Evolutionary conservation across 371 early-diverging fungal species (phyloP), one percentile per base, ranked within the genome.

Genomic region (Batrachochytrium dendrobatidis): DNA sequence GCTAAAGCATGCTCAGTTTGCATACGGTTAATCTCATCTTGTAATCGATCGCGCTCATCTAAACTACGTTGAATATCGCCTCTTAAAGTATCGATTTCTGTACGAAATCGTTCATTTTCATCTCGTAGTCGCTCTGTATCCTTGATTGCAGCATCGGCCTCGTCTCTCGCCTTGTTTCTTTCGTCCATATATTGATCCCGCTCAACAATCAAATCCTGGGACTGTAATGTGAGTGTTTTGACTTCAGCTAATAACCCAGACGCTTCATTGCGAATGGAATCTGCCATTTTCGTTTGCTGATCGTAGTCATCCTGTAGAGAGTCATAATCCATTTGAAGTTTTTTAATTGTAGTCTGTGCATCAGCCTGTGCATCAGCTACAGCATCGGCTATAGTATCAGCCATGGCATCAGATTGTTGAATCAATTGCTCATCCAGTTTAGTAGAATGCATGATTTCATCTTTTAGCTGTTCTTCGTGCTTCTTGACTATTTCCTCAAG

Each of bases 201-300:
- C 46, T 45, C 46, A 5, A 26, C 46, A 12, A 5, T 57, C 44
- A 88, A 65, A 15, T 75, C 77, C 56, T 86, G 84, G 61, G 86
- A 86, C 39, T 80, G 77, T 26, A 67, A 60, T 39, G 84, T 83
- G 26, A 89, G 59, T 10, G 58, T 60, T 55, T 85, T 84, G 39
- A 86, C 74, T 53, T 91, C 89, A 26, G 83, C 85, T 48, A 89
- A 70, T 32, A 91, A 66, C 29, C 83, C 74, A 10, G 81, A 80
- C 6, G 86, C 86, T 59, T 91, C 90, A 35, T 80, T 69, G 55
- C 87, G 77, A 18, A 90, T 86, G 62, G 85, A 85, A 31, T 83
- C 77, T 4, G 86, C 84, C 58, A 83, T 83, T 77, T 86, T 68
- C 64, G 85, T 86, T 61, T 88, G 88, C 31, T 84, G 79, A 45